phyloP scores from a whole-genome alignment of 176 grass and related monocot species.

The Avena sativa region DNA sequence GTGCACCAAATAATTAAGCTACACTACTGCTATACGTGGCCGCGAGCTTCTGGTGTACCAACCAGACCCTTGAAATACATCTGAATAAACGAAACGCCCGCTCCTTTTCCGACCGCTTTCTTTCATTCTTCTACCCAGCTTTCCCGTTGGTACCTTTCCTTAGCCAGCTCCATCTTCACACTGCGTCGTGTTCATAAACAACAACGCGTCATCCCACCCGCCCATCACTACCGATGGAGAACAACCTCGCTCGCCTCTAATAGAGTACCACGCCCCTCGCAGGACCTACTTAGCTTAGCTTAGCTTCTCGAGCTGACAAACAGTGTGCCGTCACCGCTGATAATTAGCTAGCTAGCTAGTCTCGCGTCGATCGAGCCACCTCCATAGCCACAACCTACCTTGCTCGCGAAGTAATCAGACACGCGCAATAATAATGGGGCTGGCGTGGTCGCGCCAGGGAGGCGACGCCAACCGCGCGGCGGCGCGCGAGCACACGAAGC shows the following conservation, averaged over 20 bases:
- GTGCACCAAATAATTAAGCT: neutral
- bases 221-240: neutral
- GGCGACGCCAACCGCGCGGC: constrained; percentile 28
- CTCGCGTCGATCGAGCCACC: neutral
- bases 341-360: neutral
- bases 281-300: neutral
- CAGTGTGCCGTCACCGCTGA: neutral
- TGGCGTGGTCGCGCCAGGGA: constrained; percentile 37
- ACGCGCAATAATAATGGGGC: constrained; percentile 24
- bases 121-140: constrained; percentile 6
- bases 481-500: constrained; percentile 55
- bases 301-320: neutral
- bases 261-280: neutral
- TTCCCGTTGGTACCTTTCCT: neutral
- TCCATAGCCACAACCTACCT: neutral
- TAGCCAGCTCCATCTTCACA: neutral
- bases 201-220: neutral
- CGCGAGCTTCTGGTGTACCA: constrained; percentile 25
- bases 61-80: constrained; percentile 13
- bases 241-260: neutral
- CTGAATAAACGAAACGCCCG: constrained; percentile 14
- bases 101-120: constrained; percentile 36
- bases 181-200: constrained; percentile 15
- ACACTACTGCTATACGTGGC: neutral
- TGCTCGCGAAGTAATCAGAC: neutral